A percentile compares a stretch with the other conserved stretches of the same genome.
phyloP scores from a whole-genome alignment of 768 basidiomycete genomes.

The Cantharellus cinnabarinus region DNA sequence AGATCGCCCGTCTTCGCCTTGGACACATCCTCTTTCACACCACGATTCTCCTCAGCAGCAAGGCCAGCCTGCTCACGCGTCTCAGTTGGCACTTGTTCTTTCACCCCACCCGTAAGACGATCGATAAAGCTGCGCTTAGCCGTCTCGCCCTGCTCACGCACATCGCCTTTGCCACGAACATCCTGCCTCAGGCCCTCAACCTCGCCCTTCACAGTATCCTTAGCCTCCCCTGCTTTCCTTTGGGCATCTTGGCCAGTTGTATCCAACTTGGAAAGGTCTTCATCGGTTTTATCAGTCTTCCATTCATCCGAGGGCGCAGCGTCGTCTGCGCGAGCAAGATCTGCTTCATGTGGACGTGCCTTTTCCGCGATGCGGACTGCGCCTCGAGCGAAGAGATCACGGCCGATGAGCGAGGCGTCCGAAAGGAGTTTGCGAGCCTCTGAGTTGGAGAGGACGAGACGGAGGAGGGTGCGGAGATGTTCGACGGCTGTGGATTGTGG shows the following conservation, averaged over 20 bases:
- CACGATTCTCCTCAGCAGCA: slow-evolving; percentile 14
- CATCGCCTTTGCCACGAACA: slow-evolving; percentile 4
- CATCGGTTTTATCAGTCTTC: slow-evolving; percentile 9
- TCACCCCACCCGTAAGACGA: slow-evolving; percentile 9
- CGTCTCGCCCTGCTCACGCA: slow-evolving; percentile 2
- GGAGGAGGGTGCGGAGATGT: slow-evolving; percentile 74
- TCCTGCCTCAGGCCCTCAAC: neutral
- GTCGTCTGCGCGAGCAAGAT: slow-evolving; percentile 44
- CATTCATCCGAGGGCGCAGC: slow-evolving; percentile 48
- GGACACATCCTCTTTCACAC: slow-evolving; percentile 13
- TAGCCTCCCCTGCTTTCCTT: too few species aligned
- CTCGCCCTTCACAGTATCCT: neutral
- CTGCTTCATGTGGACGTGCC: slow-evolving; percentile 45
- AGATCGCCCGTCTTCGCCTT: slow-evolving; percentile 1
- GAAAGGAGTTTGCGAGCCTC: slow-evolving; percentile 77
- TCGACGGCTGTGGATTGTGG: slow-evolving; percentile 38
- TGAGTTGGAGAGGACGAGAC: slow-evolving; percentile 78
- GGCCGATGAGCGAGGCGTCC: slow-evolving; percentile 57
- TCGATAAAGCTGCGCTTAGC: slow-evolving; percentile 1
- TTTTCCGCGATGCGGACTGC: slow-evolving; percentile 48
- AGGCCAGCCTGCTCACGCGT: slow-evolving; percentile 16
- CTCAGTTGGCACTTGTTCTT: slow-evolving; percentile 14
- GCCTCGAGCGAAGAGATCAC: slow-evolving; percentile 62
- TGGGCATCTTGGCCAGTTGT: neutral
- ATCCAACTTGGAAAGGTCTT: neutral